Evolutionary conservation across 108 stramenopile species (phyloP), one percentile per base, ranked within the genome.

Genomic region (Pseudonitzschia multistriata): DNA sequence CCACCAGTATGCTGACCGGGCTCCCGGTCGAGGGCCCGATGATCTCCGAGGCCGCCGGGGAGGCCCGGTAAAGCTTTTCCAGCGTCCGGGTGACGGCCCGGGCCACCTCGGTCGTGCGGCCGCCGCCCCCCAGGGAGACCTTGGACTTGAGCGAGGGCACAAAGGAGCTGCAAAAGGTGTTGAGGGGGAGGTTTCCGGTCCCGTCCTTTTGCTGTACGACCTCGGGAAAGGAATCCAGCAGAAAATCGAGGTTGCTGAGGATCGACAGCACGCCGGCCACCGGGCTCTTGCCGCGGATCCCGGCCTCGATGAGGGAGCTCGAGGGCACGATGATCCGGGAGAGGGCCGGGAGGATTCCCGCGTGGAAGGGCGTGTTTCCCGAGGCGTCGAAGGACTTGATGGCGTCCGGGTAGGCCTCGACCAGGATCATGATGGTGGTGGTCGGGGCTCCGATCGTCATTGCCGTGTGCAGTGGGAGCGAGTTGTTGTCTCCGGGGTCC

Each of bases 311-410:
- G 15, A 30, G 67, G 19, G 21, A 37, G 24, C 22, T 34, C 3
- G 45, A 33, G 13, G 67, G 67, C 22, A 21, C 24, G 34, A 54
- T 25, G 52, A 54, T 53, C 34, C 30, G 67, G 17, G 35, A 14
- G 19, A 68, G 50, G 22, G 48, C 36, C 25, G 53, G 35, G 7
- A 55, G 49, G 19, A 68, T 68, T 7, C 45, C 67, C n/a, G 36
- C 21, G 52, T 68, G 53, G 13, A 68, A 68, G 21, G 67, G 50
- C 11, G 67, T 68, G 14, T 55, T 35, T 35, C 67, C 67, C n/a
- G 31, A 37, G 0, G 22, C 21, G 52, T 68, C 53, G 31, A 36
- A 33, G 24, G 22, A 42, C 19, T 54, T 55, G 1, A 52, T 49
- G 3, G 53, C 53, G 3, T 34, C 31, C 67, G 67, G 67, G 39